These are phyloP conservation scores for Parietaria judaica DNA, from an alignment of 306 rosid species.

Conservation along the genomic window DNA sequence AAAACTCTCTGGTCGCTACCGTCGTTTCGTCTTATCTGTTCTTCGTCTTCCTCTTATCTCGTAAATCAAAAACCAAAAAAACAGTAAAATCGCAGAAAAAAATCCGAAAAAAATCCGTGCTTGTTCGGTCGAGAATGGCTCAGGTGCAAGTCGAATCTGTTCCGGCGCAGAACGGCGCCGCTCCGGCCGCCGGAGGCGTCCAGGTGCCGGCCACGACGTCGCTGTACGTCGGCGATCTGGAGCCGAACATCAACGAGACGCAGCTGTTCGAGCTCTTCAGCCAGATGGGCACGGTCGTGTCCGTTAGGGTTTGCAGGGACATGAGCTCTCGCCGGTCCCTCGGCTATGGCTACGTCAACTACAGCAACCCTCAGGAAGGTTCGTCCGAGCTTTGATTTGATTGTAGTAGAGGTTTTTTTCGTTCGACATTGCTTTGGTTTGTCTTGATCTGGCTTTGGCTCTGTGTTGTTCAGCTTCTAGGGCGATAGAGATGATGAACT, in stretches of 20 bases:
- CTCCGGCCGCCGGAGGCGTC: background rate
- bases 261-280: constrained; percentile 32
- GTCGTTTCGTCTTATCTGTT: background rate
- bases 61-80: background rate
- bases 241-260: constrained; percentile 19
- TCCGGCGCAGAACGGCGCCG: constrained; percentile 24
- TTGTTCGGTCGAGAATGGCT: constrained; percentile 10
- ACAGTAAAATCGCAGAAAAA: background rate
- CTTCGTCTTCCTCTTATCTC: constrained; percentile 2
- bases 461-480: constrained; percentile 22
- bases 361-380: constrained; percentile 28
- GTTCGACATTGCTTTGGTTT: background rate
- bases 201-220: constrained; percentile 20
- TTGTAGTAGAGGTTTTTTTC: background rate
- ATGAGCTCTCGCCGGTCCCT: constrained; percentile 29
- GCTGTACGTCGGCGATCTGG: constrained; percentile 34
- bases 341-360: constrained; percentile 36
- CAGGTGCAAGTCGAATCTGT: constrained; percentile 22
- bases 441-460: background rate
- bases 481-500: constrained; percentile 29
- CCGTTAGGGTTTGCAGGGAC: constrained; percentile 34
- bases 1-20: constrained; percentile 12
- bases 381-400: background rate
- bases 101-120: background rate
- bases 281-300: constrained; percentile 31